Evolutionary conservation across 2,329 filamentous ascomycete genomes (phyloP), one percentile per base, ranked within the genome.

Genomic region (Calonectria montana): DNA sequence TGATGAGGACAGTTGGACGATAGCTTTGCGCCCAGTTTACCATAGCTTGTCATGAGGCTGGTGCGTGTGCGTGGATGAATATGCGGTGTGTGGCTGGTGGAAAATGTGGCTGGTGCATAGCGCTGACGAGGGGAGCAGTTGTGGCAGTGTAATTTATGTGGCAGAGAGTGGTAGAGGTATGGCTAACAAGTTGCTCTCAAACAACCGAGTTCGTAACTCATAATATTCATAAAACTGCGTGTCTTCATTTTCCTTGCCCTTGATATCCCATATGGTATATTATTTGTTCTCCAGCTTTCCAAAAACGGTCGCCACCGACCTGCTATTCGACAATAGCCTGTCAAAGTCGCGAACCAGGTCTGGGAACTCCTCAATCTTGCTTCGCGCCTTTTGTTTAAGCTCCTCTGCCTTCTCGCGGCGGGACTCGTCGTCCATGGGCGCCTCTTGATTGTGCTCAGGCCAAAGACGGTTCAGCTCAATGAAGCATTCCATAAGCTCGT

Each of bases 331-430:
- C 31, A 70, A 55, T 31, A 81, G 78, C 18, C 69, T 73, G 35
- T 81, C 80, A 70, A 81, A 81, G 59, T 81, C 80, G 18, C 74
- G 73, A 21, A 70, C 73, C 63, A 82, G 73, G 8, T 77, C 75
- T 6, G 80, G 80, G 53, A 78, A 81, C 7, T 78, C 79, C 21
- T 77, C 71, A 16, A 82, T 57, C 57, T 74, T 74, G 25, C 76
- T 75, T 29, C 80, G 61, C 5, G 77, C 75, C 41, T 74, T 63
- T 41, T 69, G 62, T 39, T 75, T 75, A 43, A 80, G 70, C 59
- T 78, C 79, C 21, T 75, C 61, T 12, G 72, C 67, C 15, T 72
- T 71, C n/a, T 65, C 63, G 29, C 65, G 47, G 6, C 73, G 67
- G 25, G 53, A 62, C 9, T 73, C 68, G 3, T 27, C 21, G 31